Evolutionary conservation across 306 rosid genomes (phyloP).

Genomic region (Vigna mungo): DNA sequence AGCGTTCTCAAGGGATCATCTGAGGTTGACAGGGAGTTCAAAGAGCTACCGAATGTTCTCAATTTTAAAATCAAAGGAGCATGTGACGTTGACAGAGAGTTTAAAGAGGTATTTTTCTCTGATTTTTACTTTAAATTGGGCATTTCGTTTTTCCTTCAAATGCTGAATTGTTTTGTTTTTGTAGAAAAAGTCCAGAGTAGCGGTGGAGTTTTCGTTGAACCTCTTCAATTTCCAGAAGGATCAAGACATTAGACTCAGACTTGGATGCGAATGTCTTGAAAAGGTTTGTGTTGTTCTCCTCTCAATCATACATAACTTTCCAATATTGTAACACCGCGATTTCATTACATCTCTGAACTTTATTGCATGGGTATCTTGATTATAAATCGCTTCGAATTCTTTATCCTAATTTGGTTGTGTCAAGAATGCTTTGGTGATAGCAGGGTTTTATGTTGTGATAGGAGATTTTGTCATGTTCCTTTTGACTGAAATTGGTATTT

Average conservation of each 20-base stretch:
- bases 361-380: too few species aligned
- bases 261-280: constrained; percentile 77
- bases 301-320: neutral
- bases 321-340: too few species aligned
- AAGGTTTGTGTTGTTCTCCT: constrained; percentile 52
- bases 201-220: constrained; percentile 82
- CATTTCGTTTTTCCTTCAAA: too few species aligned
- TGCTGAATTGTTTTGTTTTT: neutral
- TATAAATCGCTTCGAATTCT: too few species aligned
- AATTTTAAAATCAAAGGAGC: constrained; percentile 68
- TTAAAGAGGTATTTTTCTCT: constrained; percentile 61
- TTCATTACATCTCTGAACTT: too few species aligned
- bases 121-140: too few species aligned
- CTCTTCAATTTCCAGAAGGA: constrained; percentile 76
- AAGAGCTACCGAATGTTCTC: constrained; percentile 56
- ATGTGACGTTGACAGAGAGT: constrained; percentile 67
- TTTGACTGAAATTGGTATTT: too few species aligned
- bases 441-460: neutral
- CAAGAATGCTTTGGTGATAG: constrained; percentile 9
- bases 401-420: too few species aligned
- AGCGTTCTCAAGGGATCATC: constrained; percentile 70
- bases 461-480: too few species aligned
- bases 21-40: constrained; percentile 69
- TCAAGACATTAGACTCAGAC: constrained; percentile 82
- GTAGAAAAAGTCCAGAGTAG: constrained; percentile 74